Evolutionary conservation across 2,329 filamentous ascomycete species (phyloP).

Genomic region (Sporothrix pallida): DNA sequence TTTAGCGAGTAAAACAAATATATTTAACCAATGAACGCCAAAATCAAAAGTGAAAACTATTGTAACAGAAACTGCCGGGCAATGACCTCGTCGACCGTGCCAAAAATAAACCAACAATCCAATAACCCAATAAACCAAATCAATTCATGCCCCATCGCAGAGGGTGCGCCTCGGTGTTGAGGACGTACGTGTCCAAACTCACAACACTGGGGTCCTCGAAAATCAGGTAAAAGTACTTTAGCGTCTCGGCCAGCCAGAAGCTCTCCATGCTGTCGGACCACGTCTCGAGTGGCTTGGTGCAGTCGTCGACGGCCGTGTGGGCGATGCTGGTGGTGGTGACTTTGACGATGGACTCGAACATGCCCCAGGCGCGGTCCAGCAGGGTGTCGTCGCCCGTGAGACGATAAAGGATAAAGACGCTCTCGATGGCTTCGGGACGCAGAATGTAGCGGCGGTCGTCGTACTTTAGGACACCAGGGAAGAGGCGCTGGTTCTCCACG

Average conservation of each 20-base stretch:
- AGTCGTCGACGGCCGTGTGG: conserved; percentile 64
- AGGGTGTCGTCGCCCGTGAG: conserved; percentile 70
- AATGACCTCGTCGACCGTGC: no score
- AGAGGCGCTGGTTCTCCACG: conserved; percentile 51
- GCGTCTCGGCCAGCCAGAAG: conserved; percentile 73
- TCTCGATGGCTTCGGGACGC: conserved; percentile 80
- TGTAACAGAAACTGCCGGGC: no score
- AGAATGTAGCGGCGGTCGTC: conserved; percentile 67
- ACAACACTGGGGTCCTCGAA: conserved; percentile 64
- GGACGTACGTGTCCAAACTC: conserved; percentile 66
- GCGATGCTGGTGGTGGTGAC: conserved; percentile 56
- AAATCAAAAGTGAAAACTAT: neutral
- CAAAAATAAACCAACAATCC: no score
- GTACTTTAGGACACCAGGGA: conserved; percentile 62
- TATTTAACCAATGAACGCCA: conserved; percentile 1
- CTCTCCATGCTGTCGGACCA: conserved; percentile 66
- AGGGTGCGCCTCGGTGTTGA: conserved; percentile 64
- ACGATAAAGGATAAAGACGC: conserved; percentile 77
- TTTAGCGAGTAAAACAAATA: neutral
- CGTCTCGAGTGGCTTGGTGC: conserved; percentile 53
- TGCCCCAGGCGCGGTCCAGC: conserved; percentile 73
- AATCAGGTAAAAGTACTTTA: conserved; percentile 71
- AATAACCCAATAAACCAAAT: neutral
- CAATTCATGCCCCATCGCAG: conserved; percentile 44
- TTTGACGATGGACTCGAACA: conserved; percentile 69